These are phyloP conservation scores for Trichoderma arundinaceum DNA, from an alignment of 2,329 filamentous ascomycete species.

Conservation along the genomic window DNA sequence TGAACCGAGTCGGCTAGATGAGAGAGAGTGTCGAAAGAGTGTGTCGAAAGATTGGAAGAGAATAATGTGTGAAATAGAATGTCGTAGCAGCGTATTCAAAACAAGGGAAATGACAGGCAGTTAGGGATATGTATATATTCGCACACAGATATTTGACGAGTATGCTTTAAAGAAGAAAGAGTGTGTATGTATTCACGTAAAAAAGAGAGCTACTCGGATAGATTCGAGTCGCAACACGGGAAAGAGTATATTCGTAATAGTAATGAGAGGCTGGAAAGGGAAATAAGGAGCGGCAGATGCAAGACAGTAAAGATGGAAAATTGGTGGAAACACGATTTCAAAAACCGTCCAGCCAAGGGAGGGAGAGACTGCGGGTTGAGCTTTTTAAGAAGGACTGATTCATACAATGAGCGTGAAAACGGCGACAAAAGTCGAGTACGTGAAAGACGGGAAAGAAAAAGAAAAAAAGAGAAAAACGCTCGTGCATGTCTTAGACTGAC, in stretches of 20 bases:
- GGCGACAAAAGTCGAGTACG: constrained; percentile 22
- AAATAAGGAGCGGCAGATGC: constrained; percentile 23
- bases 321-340: constrained; percentile 18
- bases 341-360: constrained; percentile 17
- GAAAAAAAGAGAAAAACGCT: constrained; percentile 10
- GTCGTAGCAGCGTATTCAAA: constrained; percentile 13
- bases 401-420: constrained; percentile 20
- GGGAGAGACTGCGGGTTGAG: constrained; percentile 16
- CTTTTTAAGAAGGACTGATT: constrained; percentile 18
- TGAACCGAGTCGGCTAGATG: not conserved
- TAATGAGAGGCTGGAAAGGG: constrained; percentile 22
- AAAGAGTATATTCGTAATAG: constrained; percentile 8
- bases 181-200: constrained; percentile 7
- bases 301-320: constrained; percentile 22
- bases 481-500: constrained; percentile 25
- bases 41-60: constrained; percentile 2
- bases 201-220: not conserved
- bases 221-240: not conserved
- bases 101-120: not conserved
- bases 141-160: not conserved
- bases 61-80: not conserved
- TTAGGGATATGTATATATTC: not conserved
- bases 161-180: not conserved
- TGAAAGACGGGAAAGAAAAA: not conserved
- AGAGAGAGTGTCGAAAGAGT: constrained; percentile 1